Evolutionary conservation across 129 eudicot species (phyloP).

Genomic region (carrot (Daucus carota)): DH1_v3.0 NC_030384.2:47168001-47168500

Average conservation of each 20-base stretch:
- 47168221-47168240: constrained; percentile 60
- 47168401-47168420: neutral
- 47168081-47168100: neutral
- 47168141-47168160: neutral
- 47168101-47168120: neutral
- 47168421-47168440: too few relatives aligned
- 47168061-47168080: neutral
- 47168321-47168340: constrained; percentile 8
- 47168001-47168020: constrained; percentile 56
- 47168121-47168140: neutral
- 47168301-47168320: constrained; percentile 18
- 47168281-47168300: constrained; percentile 16
- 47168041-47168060: neutral
- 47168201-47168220: neutral
- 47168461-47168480: constrained; percentile 34
- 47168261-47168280: constrained; percentile 13
- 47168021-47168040: constrained; percentile 72
- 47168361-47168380: neutral
- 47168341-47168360: constrained; percentile 7
- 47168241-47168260: constrained; percentile 19
- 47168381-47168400: too few relatives aligned
- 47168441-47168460: neutral
- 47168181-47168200: neutral
- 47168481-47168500: constrained; percentile 43
- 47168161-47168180: neutral